Evolutionary conservation across 257 asterid species (phyloP).

Genomic region (Nicotiana tabacum): DNA sequence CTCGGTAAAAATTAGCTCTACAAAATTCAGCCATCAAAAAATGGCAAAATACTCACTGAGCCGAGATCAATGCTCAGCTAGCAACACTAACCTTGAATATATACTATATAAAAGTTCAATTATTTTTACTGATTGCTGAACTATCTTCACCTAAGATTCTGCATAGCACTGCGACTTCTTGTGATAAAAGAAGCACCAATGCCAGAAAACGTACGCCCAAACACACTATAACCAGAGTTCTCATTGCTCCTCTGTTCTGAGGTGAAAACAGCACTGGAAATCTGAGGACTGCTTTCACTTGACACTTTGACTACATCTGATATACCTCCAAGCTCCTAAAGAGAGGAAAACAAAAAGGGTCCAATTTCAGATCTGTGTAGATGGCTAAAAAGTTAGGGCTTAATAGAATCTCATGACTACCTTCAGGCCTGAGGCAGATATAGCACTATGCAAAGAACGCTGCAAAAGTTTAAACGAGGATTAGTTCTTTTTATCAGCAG

Average conservation of each 20-base stretch:
- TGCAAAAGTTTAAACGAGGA: not conserved
- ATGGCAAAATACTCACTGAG: not conserved
- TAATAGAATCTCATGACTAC: constrained; percentile 21
- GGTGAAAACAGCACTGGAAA: constrained; percentile 16
- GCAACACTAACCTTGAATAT: constrained; percentile 11
- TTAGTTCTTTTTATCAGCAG: not conserved
- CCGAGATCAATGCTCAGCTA: not conserved
- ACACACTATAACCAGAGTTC: constrained; percentile 27
- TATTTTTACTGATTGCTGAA: not conserved
- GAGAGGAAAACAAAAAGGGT: not conserved
- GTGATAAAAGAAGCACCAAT: constrained; percentile 31
- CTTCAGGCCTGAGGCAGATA: constrained; percentile 60
- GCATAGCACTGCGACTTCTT: constrained; percentile 51
- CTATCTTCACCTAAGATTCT: constrained; percentile 34
- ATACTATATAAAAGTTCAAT: constrained; percentile 14
- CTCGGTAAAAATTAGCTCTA: constrained; percentile 11
- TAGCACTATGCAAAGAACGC: constrained; percentile 33
- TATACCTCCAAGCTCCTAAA: constrained; percentile 36
- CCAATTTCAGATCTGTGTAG: not conserved
- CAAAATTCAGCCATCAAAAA: constrained; percentile 29
- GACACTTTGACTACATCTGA: constrained; percentile 33
- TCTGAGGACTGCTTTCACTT: constrained; percentile 24
- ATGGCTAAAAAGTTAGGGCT: not conserved
- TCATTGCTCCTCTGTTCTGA: constrained; percentile 34
- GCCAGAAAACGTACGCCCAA: constrained; percentile 36